Evolutionary conservation across 768 basidiomycete species (phyloP), one percentile per base, ranked within the genome.

Genomic region (Lactarius tabidus): DNA sequence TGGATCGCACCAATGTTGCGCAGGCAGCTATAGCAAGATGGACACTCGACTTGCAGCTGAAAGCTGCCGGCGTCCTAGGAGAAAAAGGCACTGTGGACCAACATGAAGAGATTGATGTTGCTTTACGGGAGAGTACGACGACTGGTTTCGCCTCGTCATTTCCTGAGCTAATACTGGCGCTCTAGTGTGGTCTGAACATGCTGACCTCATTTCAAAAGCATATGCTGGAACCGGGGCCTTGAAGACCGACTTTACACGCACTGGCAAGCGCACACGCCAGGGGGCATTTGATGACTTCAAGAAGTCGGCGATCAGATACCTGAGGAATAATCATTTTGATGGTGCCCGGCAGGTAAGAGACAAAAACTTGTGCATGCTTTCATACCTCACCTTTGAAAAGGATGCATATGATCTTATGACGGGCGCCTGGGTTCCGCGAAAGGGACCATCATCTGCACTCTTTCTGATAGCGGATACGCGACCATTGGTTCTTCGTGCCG

Each of bases 271-370:
- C 38, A 95, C 94, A 2, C 84, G 79, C 59, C 84, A 87, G 66
- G 97, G 97, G 36, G 74, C 77, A 29, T 70, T 97, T 43, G 87
- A 94, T 71, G 97, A 99, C 75, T 91, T 91, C 0, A 81, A 85
- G 75, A 98, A 98, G 74, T 89, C 90, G 28, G 74, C 85, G 0
- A 80, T 85, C 77, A 85, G 97, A 66, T 99, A 98, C 72, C 72
- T 97, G 70, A 95, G 89, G 81, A 98, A 98, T 80, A 98, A 96
- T 73, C 93, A 93, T 77, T 90, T 97, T 68, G 97, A 99, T 74
- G 97, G 97, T 8, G 82, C 94, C 57, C 80, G 95, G 72, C 94
- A 96, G 81, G 90, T 89, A 59, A 53, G 69, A 33, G 28, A 1
- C 23, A 39, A 38, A 38, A 26, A 26, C 29, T 57, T 53, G n/a